Base-by-base conservation (phyloP, 192 early-diverging fungal species). In the Rhizophagus sp. region DNA sequence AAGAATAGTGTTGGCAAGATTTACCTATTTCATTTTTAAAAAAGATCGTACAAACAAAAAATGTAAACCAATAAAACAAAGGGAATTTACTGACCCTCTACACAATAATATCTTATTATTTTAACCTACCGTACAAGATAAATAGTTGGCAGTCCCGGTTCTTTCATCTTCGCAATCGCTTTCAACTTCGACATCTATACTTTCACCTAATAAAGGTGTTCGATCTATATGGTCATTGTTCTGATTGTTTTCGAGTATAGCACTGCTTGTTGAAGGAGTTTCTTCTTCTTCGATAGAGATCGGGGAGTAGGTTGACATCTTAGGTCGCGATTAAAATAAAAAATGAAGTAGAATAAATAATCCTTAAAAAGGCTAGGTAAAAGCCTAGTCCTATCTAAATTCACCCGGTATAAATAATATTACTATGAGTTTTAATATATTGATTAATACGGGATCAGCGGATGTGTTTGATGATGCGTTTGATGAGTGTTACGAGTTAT, bases 1-100 rank as follows among this genome's bases (percentile, higher is more conserved):
- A 12, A 99, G 85, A 81, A 99, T 97, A 0, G 97, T 99, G 81
- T 99, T 99, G 52, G 93, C 89, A 49, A 99, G 87, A 82, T 98
- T 99, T 73, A 96, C 89, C 10, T 88, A 83, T 41, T 41, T 41
- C 11, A 27, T 66, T 92, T 95, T 57, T 90, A 44, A 84, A 64
- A 5, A 92, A 64, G 3, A 92, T 82, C 62, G 12, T 61, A 57
- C 50, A 52, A 17, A 36, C 34, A 34, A 34, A 34, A 34, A 9
- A 2, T 1, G 3, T 57, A 4, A 10, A 74, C 7, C 39, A 70
- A 36, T n/a, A 39, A 39, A 70, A 70, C 30, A 13, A 70, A 41
- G 13, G 61, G 13, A 63, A 41, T n/a, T 5, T 7, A 41, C 39
- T 41, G 5, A 6, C 7, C 39, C 39, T 7, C 5, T 57, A 0